Conservation (phyloP, 352 stramenopile species). For the Globisporangium canariense region DNA sequence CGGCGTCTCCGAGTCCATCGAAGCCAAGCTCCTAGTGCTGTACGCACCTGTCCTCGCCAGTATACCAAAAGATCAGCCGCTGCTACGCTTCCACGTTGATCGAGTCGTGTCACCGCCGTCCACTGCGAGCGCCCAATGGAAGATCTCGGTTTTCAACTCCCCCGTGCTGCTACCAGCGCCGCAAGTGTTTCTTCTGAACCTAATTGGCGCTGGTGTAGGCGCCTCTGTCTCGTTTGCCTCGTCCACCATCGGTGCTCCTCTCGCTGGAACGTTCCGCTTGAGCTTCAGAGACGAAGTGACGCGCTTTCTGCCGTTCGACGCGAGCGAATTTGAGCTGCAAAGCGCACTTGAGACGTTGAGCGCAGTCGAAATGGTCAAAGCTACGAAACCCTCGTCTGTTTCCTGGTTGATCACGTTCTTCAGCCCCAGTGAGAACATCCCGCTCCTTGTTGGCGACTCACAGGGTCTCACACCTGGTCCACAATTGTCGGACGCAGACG, state of each 20-base stretch:
- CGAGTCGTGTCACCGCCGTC: neutral
- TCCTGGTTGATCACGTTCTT: conserved; percentile 45
- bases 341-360: conserved; percentile 31
- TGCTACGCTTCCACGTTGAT: conserved; percentile 23
- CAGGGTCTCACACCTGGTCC: conserved; percentile 11
- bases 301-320: neutral
- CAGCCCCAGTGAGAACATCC: conserved; percentile 23
- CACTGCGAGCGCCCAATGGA: conserved; percentile 9
- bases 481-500: conserved; percentile 16
- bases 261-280: conserved; percentile 30
- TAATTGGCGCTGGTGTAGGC: conserved; percentile 4
- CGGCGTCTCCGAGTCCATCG: conserved; percentile 27
- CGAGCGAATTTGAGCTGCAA: conserved; percentile 23
- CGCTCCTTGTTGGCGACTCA: conserved; percentile 20
- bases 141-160: conserved; percentile 10
- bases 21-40: conserved; percentile 21
- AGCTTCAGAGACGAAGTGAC: conserved; percentile 22
- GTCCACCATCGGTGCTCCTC: neutral
- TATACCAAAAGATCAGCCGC: neutral
- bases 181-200: neutral
- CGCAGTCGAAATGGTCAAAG: conserved; percentile 22
- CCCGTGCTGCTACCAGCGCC: conserved; percentile 7
- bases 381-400: neutral
- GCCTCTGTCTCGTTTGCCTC: conserved; percentile 2
- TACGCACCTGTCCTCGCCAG: conserved; percentile 11